Evolutionary conservation across 176 grass and related monocot species (phyloP), one percentile per base, ranked within the genome.

Genomic region (Puccinellia tenuiflora): DNA sequence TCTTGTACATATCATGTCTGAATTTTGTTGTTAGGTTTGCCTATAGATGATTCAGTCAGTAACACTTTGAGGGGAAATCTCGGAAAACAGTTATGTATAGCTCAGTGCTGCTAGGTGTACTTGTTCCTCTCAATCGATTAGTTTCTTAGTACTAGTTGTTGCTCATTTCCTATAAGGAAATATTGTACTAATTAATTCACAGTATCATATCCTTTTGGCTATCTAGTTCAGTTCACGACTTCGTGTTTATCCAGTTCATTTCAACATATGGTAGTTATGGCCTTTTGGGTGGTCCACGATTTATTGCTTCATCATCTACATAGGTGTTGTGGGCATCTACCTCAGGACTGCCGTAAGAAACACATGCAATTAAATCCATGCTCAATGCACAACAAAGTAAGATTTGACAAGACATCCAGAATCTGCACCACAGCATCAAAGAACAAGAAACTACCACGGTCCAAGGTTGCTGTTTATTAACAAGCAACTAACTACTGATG

Each of bases 1-100:
- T 79, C 74, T 21, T 80, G 79, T 84, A 79, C 33, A 45, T 5
- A 18, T 75, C 38, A 20, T 85, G 35, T 29, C 47, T 81, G 11
- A 69, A 78, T 83, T 85, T 80, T 30, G 48, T 38, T 75, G 59
- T 37, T 28, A 75, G 68, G 26, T 28, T 85, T 33, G 0, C 26
- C 12, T 22, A 13, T 68, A 85, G 66, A 54, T 46, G 13, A 8
- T 45, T 28, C 13, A 5, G 39, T 28, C 68, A 71, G 68, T 71
- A 28, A 46, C 22, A 46, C 2, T 46, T 43, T 71, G 1, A 46
- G 28, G 13, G 6, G 0, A 28, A 17, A 17, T 71, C 13, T 71
- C 16, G 39, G 68, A 22, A 28, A 71, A 22, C 22, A 25, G 0
- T 13, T 25, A 26, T 45, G 21, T 70, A 70, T 42, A 69, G 66